Evolutionary conservation across 1,284 basidiomycete genomes (phyloP).

Genomic region (Rhizoctonia solani): DNA sequence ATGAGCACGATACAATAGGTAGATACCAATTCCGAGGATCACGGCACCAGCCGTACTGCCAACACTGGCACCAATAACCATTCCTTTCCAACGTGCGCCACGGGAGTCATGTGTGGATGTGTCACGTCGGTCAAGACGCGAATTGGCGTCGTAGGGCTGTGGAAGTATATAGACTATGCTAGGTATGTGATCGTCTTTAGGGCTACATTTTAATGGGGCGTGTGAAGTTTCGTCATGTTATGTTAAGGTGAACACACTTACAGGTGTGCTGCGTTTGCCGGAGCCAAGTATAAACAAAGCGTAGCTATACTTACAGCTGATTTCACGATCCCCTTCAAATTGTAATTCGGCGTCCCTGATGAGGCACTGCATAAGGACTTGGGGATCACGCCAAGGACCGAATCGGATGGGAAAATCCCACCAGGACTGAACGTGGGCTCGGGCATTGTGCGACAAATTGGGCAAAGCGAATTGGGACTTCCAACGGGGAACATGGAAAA

Average conservation of each 20-base stretch:
- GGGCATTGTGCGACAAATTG: no score
- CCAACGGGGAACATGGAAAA: no score
- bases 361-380: not conserved
- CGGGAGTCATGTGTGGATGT: no score
- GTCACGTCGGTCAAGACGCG: not conserved
- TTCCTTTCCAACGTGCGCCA: not conserved
- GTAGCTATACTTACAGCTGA: not conserved
- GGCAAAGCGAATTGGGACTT: no score
- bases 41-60: constrained; percentile 20
- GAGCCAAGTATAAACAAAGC: constrained; percentile 3
- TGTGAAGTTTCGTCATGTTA: not conserved
- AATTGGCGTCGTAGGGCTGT: not conserved
- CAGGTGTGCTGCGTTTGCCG: not conserved
- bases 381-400: not conserved
- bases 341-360: constrained; percentile 12
- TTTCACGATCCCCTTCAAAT: constrained; percentile 3
- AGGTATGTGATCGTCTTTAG: not conserved
- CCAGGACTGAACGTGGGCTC: no score
- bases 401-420: no score
- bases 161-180: not conserved
- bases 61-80: constrained; percentile 20
- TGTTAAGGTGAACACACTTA: not conserved
- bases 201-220: not conserved
- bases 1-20: not conserved
- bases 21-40: constrained; percentile 6